These are phyloP conservation scores for Geoglossum glabrum DNA, from an alignment of 495 filamentous ascomycete species.

Conservation along the genomic window DNA sequence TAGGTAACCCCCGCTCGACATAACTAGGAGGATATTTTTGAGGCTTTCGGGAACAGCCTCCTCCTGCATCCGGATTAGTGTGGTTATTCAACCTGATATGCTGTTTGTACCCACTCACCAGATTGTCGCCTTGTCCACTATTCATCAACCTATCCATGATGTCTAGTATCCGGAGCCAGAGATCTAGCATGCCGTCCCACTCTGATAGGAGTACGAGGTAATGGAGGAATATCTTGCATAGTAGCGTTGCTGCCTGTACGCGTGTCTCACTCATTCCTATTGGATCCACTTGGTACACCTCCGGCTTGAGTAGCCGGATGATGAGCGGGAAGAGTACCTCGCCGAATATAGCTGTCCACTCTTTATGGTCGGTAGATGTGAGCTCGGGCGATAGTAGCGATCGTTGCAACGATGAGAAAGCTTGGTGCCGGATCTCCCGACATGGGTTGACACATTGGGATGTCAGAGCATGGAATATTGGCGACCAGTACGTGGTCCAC, in stretches of 20 bases:
- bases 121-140: slow-evolving; percentile 74
- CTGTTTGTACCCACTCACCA: slow-evolving; percentile 34
- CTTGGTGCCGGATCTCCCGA: slow-evolving; percentile 75
- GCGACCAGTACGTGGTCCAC: slow-evolving; percentile 96
- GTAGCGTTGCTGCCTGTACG: slow-evolving; percentile 72
- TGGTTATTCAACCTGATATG: not conserved
- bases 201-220: slow-evolving; percentile 70
- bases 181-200: slow-evolving; percentile 78
- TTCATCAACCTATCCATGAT: slow-evolving; percentile 95
- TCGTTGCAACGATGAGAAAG: slow-evolving; percentile 71
- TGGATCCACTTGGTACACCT: slow-evolving; percentile 84
- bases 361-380: slow-evolving; percentile 54
- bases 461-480: slow-evolving; percentile 74
- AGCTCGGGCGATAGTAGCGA: slow-evolving; percentile 67
- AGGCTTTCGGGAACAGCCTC: slow-evolving; percentile 90
- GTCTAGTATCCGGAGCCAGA: slow-evolving; percentile 84
- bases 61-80: slow-evolving; percentile 30
- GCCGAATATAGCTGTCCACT: slow-evolving; percentile 90
- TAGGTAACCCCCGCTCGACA: slow-evolving; percentile 77
- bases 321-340: slow-evolving; percentile 94
- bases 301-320: slow-evolving; percentile 70
- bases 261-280: slow-evolving; percentile 89
- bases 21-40: slow-evolving; percentile 92
- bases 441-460: slow-evolving; percentile 88
- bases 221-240: slow-evolving; percentile 91